Conservation (phyloP, 169 alveolate genomes). For the Eimeria maxima region DNA sequence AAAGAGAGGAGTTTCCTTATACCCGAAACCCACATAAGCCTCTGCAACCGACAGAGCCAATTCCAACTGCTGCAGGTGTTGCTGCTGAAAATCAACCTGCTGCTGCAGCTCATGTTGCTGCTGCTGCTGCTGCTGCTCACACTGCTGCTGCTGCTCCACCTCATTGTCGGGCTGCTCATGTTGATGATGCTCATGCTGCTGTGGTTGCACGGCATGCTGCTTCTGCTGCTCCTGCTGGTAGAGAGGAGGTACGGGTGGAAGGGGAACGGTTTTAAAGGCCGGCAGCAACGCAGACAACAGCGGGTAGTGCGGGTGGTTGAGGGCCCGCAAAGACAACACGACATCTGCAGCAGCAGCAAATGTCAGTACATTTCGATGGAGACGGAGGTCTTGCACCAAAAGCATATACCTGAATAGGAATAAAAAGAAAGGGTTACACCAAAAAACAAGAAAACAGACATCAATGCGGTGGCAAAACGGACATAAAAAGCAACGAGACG, state of each 20-base stretch:
- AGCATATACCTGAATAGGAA: conserved; percentile 81
- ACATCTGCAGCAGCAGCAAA: conserved; percentile 85
- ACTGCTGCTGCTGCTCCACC: background rate
- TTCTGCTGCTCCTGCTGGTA: background rate
- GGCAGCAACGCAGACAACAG: conserved; percentile 59
- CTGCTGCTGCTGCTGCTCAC: background rate
- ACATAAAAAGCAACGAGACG: background rate
- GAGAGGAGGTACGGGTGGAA: background rate
- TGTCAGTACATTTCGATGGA: conserved; percentile 78
- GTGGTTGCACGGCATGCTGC: background rate
- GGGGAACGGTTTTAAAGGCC: background rate
- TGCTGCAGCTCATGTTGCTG: background rate
- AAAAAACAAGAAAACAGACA: background rate
- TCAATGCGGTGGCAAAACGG: background rate
- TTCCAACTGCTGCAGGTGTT: conserved; percentile 3
- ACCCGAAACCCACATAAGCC: conserved; percentile 79
- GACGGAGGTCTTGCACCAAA: conserved; percentile 83
- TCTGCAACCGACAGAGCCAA: conserved; percentile 63
- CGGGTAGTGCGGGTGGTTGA: conserved; percentile 82
- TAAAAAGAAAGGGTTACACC: background rate
- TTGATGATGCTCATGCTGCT: background rate
- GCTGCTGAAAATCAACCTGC: background rate
- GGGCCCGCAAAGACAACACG: conserved; percentile 71
- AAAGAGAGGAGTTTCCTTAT: conserved; percentile 58
- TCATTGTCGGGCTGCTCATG: background rate